phyloP scores from a whole-genome alignment of 371 early-diverging fungal genomes.

The Apophysomyces sp. region DNA sequence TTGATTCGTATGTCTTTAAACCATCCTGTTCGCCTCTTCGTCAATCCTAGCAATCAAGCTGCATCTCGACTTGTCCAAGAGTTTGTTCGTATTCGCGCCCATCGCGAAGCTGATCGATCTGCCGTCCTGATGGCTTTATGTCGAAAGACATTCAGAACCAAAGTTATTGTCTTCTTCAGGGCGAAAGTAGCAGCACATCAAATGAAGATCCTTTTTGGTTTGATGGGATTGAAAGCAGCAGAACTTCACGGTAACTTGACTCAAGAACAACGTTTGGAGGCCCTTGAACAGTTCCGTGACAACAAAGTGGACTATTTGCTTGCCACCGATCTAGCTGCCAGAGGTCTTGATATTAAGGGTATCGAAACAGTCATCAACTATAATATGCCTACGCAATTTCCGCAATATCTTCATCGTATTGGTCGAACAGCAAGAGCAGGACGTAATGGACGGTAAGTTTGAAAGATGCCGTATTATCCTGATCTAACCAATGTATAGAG shows the following conservation, averaged over 20 bases:
- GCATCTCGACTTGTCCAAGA: constrained; percentile 87
- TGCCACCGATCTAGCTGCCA: constrained; percentile 99
- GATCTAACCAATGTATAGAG: constrained; percentile 21
- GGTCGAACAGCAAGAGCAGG: constrained; percentile 99
- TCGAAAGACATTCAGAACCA: constrained; percentile 73
- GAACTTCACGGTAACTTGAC: constrained; percentile 98
- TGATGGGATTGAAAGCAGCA: constrained; percentile 88
- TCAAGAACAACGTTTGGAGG: constrained; percentile 92
- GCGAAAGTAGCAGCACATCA: constrained; percentile 94
- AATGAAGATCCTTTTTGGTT: constrained; percentile 94
- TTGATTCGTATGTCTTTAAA: constrained; percentile 91
- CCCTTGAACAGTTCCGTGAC: constrained; percentile 92
- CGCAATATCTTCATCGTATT: constrained; percentile 98
- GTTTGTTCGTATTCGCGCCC: constrained; percentile 92
- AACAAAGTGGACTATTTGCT: constrained; percentile 85
- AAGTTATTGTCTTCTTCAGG: constrained; percentile 90
- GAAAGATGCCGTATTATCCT: neutral
- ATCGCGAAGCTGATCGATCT: constrained; percentile 83
- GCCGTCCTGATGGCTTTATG: constrained; percentile 87
- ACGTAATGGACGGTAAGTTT: constrained; percentile 68
- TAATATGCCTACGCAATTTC: constrained; percentile 96
- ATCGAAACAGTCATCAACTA: constrained; percentile 99
- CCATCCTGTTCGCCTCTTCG: constrained; percentile 88
- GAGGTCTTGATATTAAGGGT: constrained; percentile 99
- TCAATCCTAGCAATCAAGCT: constrained; percentile 79